Conservation (phyloP, 495 filamentous ascomycete genomes). For the Endocarpon pusillum region DNA sequence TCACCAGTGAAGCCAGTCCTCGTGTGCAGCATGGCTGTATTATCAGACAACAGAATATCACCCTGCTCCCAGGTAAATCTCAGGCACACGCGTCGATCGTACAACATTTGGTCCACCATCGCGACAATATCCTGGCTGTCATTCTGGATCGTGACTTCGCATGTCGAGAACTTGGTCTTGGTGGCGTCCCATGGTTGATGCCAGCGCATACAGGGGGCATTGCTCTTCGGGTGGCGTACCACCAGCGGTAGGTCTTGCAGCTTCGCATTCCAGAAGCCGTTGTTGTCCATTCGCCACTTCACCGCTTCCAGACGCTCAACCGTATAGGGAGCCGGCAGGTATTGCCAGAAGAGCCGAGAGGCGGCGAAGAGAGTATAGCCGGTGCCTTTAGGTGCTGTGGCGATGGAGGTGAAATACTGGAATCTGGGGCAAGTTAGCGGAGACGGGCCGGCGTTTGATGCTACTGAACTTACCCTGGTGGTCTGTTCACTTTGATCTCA, state of each 20-base stretch:
- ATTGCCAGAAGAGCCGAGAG: constrained; percentile 31
- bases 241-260: constrained; percentile 29
- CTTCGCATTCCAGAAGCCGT: constrained; percentile 23
- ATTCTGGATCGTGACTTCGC: constrained; percentile 29
- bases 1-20: constrained; percentile 26
- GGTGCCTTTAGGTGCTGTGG: constrained; percentile 26
- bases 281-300: constrained; percentile 26
- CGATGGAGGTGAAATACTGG: constrained; percentile 34
- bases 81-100: constrained; percentile 32
- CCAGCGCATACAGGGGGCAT: constrained; percentile 30
- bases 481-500: constrained; percentile 6
- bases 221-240: constrained; percentile 25
- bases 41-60: constrained; percentile 38
- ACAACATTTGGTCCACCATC: constrained; percentile 22
- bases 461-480: neutral
- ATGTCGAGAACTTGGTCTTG: constrained; percentile 31
- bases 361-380: constrained; percentile 35
- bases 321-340: constrained; percentile 25
- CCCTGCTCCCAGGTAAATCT: constrained; percentile 33
- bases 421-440: constrained; percentile 20
- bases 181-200: constrained; percentile 35
- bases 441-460: too few species aligned
- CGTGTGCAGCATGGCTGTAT: constrained; percentile 34
- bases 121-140: constrained; percentile 5
- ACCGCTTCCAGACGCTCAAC: constrained; percentile 20